Base-by-base conservation (phyloP, 306 rosid genomes). In the Quillaja saponaria region DNA sequence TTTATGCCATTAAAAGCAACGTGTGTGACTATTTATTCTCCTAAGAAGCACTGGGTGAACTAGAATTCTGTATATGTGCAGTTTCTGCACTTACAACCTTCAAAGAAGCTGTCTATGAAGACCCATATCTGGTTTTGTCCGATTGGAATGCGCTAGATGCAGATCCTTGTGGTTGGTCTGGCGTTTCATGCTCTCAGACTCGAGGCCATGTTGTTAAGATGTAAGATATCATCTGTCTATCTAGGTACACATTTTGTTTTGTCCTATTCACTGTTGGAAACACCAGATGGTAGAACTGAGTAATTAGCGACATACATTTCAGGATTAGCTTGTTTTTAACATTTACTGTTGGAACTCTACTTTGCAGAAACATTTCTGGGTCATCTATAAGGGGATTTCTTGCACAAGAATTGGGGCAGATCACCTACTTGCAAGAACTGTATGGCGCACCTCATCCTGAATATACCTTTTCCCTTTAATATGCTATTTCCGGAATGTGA, bases 91-190 rank as follows among this genome's bases (percentile, higher is more conserved):
- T 94, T 33, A 62, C 55, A 28, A 63, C 80, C 61, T 87, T 90
- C 58, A 94, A 74, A 77, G 87, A 80, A 78, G 91, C 87, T 34
- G 68, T 94, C 38, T 78, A 58, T 73, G 99, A 94, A 67, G 99
- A 94, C 74, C 99, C 96, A 10, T 62, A 42, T 51, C 78, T 59
- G 45, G 85, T 77, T 60, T 78, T 94, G 64, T 81, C 81, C 37
- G 74, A 79, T 69, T 94, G 99, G 99, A 82, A 87, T 64, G 44
- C 74, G 56, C 49, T 83, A 49, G 95, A 80, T 67, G 44, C 76
- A 64, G 90, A 90, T 83, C 95, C 94, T 76, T 94, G 99, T 71
- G 73, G 71, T 61, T 89, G 97, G 96, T 58, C 67, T 64, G 96
- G 99, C 25, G 71, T 94, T 68, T 73, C 64, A 12, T 94, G 99